Evolutionary conservation across 2,329 filamentous ascomycete genomes (phyloP).

Genomic region (Pseudogymnoascus sp.): DNA sequence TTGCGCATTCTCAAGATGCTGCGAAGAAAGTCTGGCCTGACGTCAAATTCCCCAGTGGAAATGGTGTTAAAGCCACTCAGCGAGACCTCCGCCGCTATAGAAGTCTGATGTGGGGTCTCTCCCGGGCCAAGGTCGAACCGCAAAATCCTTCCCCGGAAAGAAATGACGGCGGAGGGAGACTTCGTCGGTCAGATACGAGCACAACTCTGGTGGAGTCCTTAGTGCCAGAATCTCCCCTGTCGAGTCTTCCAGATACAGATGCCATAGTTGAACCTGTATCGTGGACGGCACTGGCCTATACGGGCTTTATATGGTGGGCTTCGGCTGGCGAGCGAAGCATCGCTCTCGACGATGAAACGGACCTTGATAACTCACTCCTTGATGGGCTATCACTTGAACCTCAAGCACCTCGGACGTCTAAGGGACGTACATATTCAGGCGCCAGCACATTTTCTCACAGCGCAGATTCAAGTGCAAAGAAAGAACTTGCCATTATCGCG

Average conservation of each 20-base stretch:
- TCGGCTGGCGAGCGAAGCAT: constrained; percentile 68
- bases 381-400: constrained; percentile 41
- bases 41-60: constrained; percentile 59
- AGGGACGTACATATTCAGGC: constrained; percentile 35
- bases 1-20: constrained; percentile 50
- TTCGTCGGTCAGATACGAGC: not conserved
- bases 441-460: constrained; percentile 19
- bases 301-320: constrained; percentile 86
- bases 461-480: constrained; percentile 30
- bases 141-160: not conserved
- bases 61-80: constrained; percentile 75
- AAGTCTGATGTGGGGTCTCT: constrained; percentile 58
- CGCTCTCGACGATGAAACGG: constrained; percentile 54
- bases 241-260: constrained; percentile 45
- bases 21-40: constrained; percentile 66
- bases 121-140: constrained; percentile 28
- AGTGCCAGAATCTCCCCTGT: constrained; percentile 20
- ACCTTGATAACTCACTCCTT: constrained; percentile 49
- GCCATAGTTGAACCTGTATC: constrained; percentile 55
- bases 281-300: constrained; percentile 72
- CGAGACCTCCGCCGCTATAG: constrained; percentile 78
- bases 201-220: not conserved
- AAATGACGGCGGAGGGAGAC: not conserved
- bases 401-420: constrained; percentile 16
- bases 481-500: constrained; percentile 64